These are phyloP conservation scores for Triticum turgidum DNA, from an alignment of 176 grass and related monocot genomes.

Conservation along the genomic window DNA sequence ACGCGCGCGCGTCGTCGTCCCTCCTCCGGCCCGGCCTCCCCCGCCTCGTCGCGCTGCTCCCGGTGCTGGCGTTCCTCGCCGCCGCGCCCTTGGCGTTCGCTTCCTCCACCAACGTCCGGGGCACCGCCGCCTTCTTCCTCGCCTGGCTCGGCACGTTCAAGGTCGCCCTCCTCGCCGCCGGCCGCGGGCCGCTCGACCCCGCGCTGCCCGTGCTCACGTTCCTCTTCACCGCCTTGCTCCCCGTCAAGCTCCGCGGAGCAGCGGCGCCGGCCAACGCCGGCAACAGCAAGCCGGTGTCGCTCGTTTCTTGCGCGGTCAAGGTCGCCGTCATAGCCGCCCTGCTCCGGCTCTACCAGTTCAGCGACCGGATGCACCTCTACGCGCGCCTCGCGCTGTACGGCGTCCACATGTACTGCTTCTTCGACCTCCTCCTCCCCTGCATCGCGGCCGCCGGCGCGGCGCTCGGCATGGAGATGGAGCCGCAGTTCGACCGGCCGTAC, in stretches of 20 bases:
- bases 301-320: background rate
- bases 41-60: conserved; percentile 31
- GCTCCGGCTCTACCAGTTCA: background rate
- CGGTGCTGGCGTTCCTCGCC: conserved; percentile 29
- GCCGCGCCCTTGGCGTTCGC: conserved; percentile 32
- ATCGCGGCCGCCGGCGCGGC: background rate
- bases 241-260: conserved; percentile 21
- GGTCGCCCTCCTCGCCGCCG: conserved; percentile 37
- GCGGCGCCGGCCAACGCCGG: background rate
- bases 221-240: conserved; percentile 16
- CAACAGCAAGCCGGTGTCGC: background rate
- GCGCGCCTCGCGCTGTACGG: conserved; percentile 17
- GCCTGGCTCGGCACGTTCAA: conserved; percentile 57
- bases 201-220: conserved; percentile 14
- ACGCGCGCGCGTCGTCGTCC: background rate
- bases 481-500: conserved; percentile 49
- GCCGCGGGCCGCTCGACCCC: conserved; percentile 33
- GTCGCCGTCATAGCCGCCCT: background rate
- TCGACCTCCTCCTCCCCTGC: conserved; percentile 25
- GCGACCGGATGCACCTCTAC: conserved; percentile 23
- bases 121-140: conserved; percentile 45
- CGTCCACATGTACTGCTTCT: conserved; percentile 46
- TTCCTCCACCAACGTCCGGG: background rate
- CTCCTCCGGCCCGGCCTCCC: background rate
- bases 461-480: conserved; percentile 47